phyloP scores from a whole-genome alignment of 2,329 filamentous ascomycete genomes.

The Ciborinia camelliae region DNA sequence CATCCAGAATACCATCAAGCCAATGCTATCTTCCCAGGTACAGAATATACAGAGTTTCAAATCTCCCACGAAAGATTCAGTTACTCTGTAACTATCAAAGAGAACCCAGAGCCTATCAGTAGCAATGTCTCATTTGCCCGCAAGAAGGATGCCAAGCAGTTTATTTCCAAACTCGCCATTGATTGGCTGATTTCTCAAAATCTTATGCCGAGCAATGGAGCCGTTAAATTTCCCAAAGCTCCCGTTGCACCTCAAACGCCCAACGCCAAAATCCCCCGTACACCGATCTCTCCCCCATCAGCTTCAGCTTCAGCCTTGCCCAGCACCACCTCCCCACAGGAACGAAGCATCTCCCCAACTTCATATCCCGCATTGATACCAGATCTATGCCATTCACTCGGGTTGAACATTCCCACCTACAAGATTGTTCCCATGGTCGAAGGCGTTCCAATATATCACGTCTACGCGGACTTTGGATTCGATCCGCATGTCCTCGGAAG shows the following conservation, averaged over 20 bases:
- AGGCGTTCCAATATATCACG: constrained; percentile 27
- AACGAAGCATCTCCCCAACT: neutral
- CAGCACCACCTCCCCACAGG: neutral
- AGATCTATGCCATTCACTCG: constrained; percentile 28
- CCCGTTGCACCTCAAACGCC: constrained; percentile 9
- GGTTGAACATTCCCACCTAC: constrained; percentile 32
- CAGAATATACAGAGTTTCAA: neutral
- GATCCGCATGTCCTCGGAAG: constrained; percentile 36
- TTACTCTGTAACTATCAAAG: constrained; percentile 1
- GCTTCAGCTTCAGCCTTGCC: no score
- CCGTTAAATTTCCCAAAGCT: constrained; percentile 31
- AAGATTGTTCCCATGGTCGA: constrained; percentile 19
- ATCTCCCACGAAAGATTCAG: neutral
- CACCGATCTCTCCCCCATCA: constrained; percentile 1
- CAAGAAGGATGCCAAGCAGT: constrained; percentile 37
- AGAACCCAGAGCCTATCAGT: neutral
- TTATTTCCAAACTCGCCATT: constrained; percentile 36
- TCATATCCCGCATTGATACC: constrained; percentile 27
- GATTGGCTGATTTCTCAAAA: constrained; percentile 35
- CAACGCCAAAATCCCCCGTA: neutral
- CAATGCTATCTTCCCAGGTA: constrained; percentile 19
- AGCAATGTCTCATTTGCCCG: neutral
- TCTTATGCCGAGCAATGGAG: constrained; percentile 32
- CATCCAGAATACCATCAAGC: constrained; percentile 31
- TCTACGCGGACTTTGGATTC: constrained; percentile 32